Percentiles rank a stretch among this genome's conserved stretches.
Evolutionary conservation across 257 asterid species (phyloP).

Genomic region (Fraxinus americana): DNA sequence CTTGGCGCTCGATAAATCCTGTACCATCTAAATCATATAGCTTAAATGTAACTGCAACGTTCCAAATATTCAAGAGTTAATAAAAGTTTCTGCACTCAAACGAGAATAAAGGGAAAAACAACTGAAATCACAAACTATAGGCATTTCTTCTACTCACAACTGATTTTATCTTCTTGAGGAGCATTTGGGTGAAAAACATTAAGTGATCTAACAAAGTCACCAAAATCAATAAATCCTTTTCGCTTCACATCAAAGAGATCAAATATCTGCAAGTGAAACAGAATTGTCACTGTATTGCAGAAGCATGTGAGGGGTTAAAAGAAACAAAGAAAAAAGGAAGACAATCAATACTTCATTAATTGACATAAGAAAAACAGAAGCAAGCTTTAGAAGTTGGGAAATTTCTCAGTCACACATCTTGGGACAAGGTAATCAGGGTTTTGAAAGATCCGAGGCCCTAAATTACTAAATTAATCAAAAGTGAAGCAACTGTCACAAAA

Average conservation of each 20-base stretch:
- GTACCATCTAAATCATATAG: slow-evolving; percentile 92
- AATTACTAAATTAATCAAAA: not conserved
- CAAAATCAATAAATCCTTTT: slow-evolving; percentile 94
- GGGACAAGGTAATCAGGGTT: not conserved
- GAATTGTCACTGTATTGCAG: slow-evolving; percentile 7
- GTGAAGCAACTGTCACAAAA: not conserved
- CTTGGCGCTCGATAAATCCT: slow-evolving; percentile 92
- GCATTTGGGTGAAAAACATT: slow-evolving; percentile 99
- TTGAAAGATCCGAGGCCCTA: not conserved
- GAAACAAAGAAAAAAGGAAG: not conserved
- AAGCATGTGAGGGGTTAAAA: not conserved
- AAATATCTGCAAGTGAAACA: slow-evolving; percentile 65
- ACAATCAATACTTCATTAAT: not conserved
- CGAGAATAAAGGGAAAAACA: not conserved
- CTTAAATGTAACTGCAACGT: slow-evolving; percentile 81
- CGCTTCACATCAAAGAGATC: slow-evolving; percentile 95
- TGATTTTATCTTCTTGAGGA: slow-evolving; percentile 83
- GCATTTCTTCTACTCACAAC: slow-evolving; percentile 54
- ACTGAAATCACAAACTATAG: not conserved
- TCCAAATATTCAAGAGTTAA: slow-evolving; percentile 13
- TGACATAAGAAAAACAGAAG: not conserved
- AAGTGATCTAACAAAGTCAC: slow-evolving; percentile 90
- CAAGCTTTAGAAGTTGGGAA: not conserved
- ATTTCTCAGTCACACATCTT: not conserved
- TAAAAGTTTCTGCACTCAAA: not conserved